Base-by-base conservation (phyloP, 2,329 filamentous ascomycete genomes). In the Aspergillus sp. region DNA sequence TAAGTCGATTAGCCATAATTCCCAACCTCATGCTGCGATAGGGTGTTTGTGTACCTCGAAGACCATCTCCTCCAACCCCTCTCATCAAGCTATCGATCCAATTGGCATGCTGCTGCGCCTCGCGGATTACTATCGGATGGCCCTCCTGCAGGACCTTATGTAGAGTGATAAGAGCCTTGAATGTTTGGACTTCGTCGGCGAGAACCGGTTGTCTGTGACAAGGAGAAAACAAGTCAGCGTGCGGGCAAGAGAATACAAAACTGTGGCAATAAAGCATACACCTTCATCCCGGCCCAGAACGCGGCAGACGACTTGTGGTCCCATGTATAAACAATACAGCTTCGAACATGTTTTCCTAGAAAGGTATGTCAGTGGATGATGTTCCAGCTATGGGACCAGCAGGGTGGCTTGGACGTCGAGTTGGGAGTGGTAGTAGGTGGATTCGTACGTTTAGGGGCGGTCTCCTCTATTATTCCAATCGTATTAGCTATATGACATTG, bases 221-320 rank as follows among this genome's bases (percentile, higher is more conserved):
- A 46, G 37, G 37, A 37, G 45, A 41, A n/a, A 39, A 31, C 11
- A 9, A 41, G 48, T 57, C 43, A 51, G 47, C 54, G 23, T 52
- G 27, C 53, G 27, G 27, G 51, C 43, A 31, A 31, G 12, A 25
- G 9, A 17, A 27, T 4, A 17, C 17, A 19, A 4, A 31, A 43
- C 12, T n/a, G 45, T 14, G 52, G 6, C n/a, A 21, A 25, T 9
- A 7, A 35, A 23, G 83, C 89, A 66, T 84, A 96, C 89, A 98
- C 93, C 86, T 99, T 99, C 84, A 99, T 96, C 73, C 93, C 93
- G 57, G 91, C 87, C 95, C 95, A 99, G 76, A 99, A 99, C 72
- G 93, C 91, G 73, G 87, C 84, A 43, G 93, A 96, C 64, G 90
- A 96, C 80, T 96, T 96, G 81, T 99, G 92, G 78, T 99, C 95